phyloP scores from a whole-genome alignment of 257 asterid species.

The Asclepias syriaca region DNA sequence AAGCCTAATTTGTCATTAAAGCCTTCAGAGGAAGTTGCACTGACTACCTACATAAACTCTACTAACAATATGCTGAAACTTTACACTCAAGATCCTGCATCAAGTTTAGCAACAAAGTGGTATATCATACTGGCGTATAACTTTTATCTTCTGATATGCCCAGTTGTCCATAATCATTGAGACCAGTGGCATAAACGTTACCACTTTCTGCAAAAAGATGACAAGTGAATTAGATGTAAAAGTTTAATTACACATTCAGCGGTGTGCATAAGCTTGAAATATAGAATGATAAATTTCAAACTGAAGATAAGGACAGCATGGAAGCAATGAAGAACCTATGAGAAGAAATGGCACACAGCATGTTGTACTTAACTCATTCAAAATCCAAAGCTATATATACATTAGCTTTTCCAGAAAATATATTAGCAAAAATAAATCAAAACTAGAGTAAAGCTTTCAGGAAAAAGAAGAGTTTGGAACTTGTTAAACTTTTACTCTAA shows the following conservation, averaged over 20 bases:
- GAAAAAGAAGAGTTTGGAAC: not conserved
- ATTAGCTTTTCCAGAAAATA: not conserved
- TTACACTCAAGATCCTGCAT: not conserved
- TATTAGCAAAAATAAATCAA: not conserved
- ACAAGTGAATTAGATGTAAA: constrained; percentile 25
- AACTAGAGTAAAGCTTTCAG: not conserved
- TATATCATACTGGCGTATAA: constrained; percentile 63
- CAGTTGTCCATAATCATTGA: constrained; percentile 92
- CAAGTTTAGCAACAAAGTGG: constrained; percentile 9
- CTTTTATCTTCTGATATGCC: constrained; percentile 60
- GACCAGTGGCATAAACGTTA: constrained; percentile 81
- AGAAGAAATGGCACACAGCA: not conserved
- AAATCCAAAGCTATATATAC: not conserved
- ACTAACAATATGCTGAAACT: not conserved
- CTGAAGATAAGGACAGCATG: not conserved
- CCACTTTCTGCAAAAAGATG: constrained; percentile 69
- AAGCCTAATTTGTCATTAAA: not conserved
- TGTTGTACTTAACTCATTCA: not conserved
- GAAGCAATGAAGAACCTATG: not conserved
- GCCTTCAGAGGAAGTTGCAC: not conserved
- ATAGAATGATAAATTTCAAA: not conserved
- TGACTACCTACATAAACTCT: not conserved
- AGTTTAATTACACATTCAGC: constrained; percentile 13
- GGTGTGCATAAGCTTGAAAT: not conserved
- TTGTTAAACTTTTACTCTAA: not conserved